Base-by-base conservation (phyloP, 768 basidiomycete species). In the Naematelia aurantialba region DNA sequence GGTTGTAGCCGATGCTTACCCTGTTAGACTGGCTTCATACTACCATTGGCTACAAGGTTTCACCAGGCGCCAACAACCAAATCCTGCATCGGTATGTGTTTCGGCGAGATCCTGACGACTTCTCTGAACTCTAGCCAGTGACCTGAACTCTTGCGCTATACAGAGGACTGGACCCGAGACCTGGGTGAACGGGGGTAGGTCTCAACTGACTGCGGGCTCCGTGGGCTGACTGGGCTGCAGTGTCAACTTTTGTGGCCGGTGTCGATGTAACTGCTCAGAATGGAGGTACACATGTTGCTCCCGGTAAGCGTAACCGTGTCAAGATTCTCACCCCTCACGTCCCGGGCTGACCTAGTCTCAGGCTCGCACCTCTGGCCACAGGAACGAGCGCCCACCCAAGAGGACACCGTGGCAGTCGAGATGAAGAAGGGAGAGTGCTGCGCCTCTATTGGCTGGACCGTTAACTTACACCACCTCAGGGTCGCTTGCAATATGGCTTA, bases 351-450 rank as follows among this genome's bases (percentile, higher is more conserved):
- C 34, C 11, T 2, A 44, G 3, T 12, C 21, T 12, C 8, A 21
- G 61, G 61, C 21, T 64, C 62, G 1, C 62, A 64, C 45, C 49
- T 60, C 2, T 64, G 62, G 62, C 62, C 62, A 27, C 62, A 64
- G 24, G 62, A 64, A 5, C 4, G 62, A 24, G 49, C 59, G 10
- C 62, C 62, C 14, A 60, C 49, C 12, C 58, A 60, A 34, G 62
- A 60, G 30, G 62, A 64, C 30, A 52, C 52, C 22, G 59, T 56
- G 14, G 49, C 54, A 8, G 62, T 64, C 19, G 53, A 55, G 55
- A 64, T 64, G 62, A 64, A 64, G 52, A 64, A 64, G 45, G 62
- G 62, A 56, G 48, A 52, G 53, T 42, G 17, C 11, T 21, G 19
- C 11, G 3, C 31, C 3, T 39, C 10, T 39, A 8, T 39, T 17